A percentile compares a stretch with the other conserved stretches of the same genome.
Evolutionary conservation across 1,284 basidiomycete genomes (phyloP).

Genomic region (Mycena citricolor): DNA sequence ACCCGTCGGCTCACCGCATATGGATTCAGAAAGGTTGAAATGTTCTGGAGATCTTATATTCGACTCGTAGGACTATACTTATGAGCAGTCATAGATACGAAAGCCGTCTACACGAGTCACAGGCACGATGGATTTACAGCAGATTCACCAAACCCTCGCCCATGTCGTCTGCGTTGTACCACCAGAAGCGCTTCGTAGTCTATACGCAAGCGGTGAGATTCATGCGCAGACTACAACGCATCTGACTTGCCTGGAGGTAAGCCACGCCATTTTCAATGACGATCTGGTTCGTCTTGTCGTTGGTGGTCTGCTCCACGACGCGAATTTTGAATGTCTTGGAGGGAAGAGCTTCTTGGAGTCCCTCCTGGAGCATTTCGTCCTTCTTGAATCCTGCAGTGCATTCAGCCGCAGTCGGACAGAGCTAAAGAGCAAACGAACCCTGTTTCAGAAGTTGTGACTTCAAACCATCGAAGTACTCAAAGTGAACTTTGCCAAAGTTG

Average conservation of each 20-base stretch:
- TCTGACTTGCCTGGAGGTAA: constrained; percentile 34
- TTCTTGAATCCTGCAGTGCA: constrained; percentile 30
- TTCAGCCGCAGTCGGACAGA: too few species aligned
- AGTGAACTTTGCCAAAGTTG: constrained; percentile 27
- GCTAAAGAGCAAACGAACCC: constrained; percentile 6
- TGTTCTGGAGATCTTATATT: too few species aligned
- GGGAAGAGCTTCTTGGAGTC: constrained; percentile 32
- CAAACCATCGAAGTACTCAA: constrained; percentile 28
- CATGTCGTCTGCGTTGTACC: constrained; percentile 26
- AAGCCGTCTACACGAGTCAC: too few species aligned
- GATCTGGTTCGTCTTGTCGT: constrained; percentile 29
- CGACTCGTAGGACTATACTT: too few species aligned
- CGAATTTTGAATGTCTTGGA: constrained; percentile 37
- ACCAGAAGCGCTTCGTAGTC: constrained; percentile 29
- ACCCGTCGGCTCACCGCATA: too few species aligned
- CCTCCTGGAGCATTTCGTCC: constrained; percentile 38
- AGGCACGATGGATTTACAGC: too few species aligned
- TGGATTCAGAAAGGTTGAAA: too few species aligned
- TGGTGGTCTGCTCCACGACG: constrained; percentile 31
- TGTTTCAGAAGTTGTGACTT: constrained; percentile 30
- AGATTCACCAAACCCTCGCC: constrained; percentile 22
- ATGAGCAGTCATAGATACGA: too few species aligned
- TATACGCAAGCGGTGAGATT: too few species aligned
- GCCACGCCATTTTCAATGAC: constrained; percentile 34
- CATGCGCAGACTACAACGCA: too few species aligned